A percentile compares a stretch with the other conserved stretches of the same genome.
Evolutionary conservation across 139 green algal species (phyloP).

Genomic region (Axilococcus clingmanii): DNA sequence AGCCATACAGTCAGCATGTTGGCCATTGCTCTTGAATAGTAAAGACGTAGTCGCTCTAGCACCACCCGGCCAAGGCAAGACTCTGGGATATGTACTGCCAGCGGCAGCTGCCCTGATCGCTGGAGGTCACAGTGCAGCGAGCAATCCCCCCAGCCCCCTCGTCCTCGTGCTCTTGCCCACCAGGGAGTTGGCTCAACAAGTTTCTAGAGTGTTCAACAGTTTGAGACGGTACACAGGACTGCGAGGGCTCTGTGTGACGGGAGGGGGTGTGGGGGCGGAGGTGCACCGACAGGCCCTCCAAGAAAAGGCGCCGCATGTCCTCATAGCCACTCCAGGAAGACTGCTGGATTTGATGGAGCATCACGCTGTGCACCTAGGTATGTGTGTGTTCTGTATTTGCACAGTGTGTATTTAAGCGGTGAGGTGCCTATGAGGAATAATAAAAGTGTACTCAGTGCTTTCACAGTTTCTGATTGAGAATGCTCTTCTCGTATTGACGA

Average conservation of each 20-base stretch:
- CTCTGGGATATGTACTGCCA: constrained; percentile 70
- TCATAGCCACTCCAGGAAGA: constrained; percentile 76
- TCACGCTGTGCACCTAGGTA: constrained; percentile 30
- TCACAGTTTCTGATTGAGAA: constrained; percentile 48
- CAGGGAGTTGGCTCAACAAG: constrained; percentile 73
- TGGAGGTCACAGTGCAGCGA: constrained; percentile 9
- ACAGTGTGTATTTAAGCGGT: neutral
- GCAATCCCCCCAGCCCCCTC: constrained; percentile 17
- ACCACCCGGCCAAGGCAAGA: constrained; percentile 76
- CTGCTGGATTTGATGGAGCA: constrained; percentile 69
- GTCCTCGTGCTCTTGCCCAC: constrained; percentile 65
- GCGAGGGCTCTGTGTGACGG: constrained; percentile 37
- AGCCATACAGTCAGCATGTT: constrained; percentile 49
- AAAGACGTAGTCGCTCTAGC: constrained; percentile 45
- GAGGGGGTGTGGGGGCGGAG: constrained; percentile 59
- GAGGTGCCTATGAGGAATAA: constrained; percentile 19
- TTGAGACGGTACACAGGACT: constrained; percentile 26
- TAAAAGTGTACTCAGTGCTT: constrained; percentile 35
- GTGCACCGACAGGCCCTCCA: constrained; percentile 42
- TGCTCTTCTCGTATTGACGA: too few species aligned
- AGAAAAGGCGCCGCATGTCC: constrained; percentile 35
- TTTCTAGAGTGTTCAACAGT: constrained; percentile 17
- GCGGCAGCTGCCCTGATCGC: constrained; percentile 8
- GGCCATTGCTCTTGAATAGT: constrained; percentile 19
- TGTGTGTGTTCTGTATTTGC: neutral